Percentiles rank a stretch among this genome's conserved stretches.
These are phyloP conservation scores for Mycosphaerelloides madeirae DNA, from an alignment of 2,329 filamentous ascomycete genomes.

Conservation along the genomic window DNA sequence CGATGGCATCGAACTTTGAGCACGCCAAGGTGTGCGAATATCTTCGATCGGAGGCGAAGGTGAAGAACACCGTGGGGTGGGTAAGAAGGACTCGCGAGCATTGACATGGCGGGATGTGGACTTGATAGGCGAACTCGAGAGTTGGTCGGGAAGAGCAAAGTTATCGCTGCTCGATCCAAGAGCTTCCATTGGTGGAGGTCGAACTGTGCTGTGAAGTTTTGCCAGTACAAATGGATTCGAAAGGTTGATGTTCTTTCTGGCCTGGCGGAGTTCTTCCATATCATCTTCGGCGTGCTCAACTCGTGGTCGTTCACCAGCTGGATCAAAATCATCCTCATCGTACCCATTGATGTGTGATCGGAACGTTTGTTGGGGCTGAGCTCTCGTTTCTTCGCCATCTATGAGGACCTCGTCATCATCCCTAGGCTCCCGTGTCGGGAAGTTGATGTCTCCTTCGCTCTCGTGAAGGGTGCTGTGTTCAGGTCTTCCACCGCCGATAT, in stretches of 20 bases:
- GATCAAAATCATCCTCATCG: slow-evolving; percentile 33
- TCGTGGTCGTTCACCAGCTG: slow-evolving; percentile 15
- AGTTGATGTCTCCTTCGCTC: too few species aligned
- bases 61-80: slow-evolving; percentile 31
- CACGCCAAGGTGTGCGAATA: slow-evolving; percentile 21
- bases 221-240: slow-evolving; percentile 50
- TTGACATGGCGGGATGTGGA: neutral
- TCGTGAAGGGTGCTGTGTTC: too few species aligned
- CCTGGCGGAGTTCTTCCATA: slow-evolving; percentile 31
- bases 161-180: neutral
- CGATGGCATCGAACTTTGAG: slow-evolving; percentile 17
- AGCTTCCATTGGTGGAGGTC: neutral
- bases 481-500: too few species aligned
- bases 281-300: slow-evolving; percentile 19
- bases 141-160: neutral
- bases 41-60: slow-evolving; percentile 15
- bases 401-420: neutral
- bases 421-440: too few species aligned
- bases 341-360: slow-evolving; percentile 34
- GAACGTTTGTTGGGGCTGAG: slow-evolving; percentile 4
- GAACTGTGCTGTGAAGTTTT: slow-evolving; percentile 38
- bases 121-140: slow-evolving; percentile 15
- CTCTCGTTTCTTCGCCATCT: neutral
- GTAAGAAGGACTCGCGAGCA: slow-evolving; percentile 10
- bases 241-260: slow-evolving; percentile 29